Base-by-base conservation (phyloP, 2,329 filamentous ascomycete genomes). In the Neurospora crassa region DNA sequence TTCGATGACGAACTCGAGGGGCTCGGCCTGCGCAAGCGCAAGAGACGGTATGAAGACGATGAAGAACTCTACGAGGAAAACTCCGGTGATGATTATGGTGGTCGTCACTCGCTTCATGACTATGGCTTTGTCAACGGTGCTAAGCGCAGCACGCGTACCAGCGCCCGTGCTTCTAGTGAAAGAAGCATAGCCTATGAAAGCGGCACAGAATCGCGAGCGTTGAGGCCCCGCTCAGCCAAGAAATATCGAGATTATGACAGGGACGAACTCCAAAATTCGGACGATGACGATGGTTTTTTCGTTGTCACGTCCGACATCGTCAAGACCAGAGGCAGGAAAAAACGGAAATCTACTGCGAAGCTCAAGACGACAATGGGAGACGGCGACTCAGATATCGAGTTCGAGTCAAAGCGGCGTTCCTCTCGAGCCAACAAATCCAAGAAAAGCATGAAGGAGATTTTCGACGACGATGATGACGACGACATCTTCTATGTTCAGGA, bases 401-500 rank as follows among this genome's bases (percentile, higher is more conserved):
- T 88, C 69, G 86, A 88, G 75, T 76, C 80, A 8, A 80, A 81
- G 20, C 83, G 87, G 42, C 83, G 86, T 45, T 88, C 86, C 1
- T 79, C 79, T 0, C 81, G 87, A 42, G 78, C 84, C 0, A 86
- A 79, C 7, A 83, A 82, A 70, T 81, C 82, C 71, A 80, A 76
- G 1, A 79, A 76, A 34, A 83, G 75, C 71, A 86, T 88, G 82
- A 78, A 77, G 4, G 90, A 91, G 73, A 80, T 81, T 1, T 82
- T 86, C 2, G 80, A 85, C 1, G 81, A 87, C 2, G 81, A 88
- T 71, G 87, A 91, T 53, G 88, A 91, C 11, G 88, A 92, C 18
- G 88, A 92, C 18, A 82, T 81, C 1, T 83, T 86, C 69, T 87
- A 85, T 73, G 76, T 81, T 1, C 81, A 84, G 0, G 86, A 87